Conservation (phyloP, 2,329 filamentous ascomycete species). For the Ascosphaera acerosa region DNA sequence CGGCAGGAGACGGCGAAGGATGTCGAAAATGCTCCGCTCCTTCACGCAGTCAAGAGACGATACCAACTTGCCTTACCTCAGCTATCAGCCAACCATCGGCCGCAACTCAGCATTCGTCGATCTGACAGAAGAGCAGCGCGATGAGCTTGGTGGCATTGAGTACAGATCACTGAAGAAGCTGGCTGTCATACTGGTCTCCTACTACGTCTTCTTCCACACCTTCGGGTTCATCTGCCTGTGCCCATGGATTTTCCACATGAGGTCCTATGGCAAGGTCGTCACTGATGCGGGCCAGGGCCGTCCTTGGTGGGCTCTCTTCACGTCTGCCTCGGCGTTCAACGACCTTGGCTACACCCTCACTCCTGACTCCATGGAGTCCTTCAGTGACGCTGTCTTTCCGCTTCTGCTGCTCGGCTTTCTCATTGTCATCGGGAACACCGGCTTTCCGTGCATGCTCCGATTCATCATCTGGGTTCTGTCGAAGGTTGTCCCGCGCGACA, state of each 20-base stretch:
- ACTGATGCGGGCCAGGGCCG: conserved; percentile 33
- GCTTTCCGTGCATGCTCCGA: conserved; percentile 80
- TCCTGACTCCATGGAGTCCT: conserved; percentile 80
- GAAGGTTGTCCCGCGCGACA: conserved; percentile 36
- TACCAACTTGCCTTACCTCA: conserved; percentile 61
- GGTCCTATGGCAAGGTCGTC: conserved; percentile 40
- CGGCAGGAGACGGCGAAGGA: not conserved
- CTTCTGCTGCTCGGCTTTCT: conserved; percentile 60
- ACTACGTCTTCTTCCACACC: conserved; percentile 64
- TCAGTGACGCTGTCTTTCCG: conserved; percentile 49
- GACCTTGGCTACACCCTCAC: conserved; percentile 88
- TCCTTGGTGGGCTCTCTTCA: conserved; percentile 84
- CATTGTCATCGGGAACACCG: conserved; percentile 86
- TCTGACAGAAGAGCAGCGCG: conserved; percentile 67
- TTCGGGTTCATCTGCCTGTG: conserved; percentile 47
- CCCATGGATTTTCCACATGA: conserved; percentile 50
- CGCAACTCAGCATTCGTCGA: conserved; percentile 85
- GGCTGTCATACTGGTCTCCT: conserved; percentile 48
- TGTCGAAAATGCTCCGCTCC: conserved; percentile 10
- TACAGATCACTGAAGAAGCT: conserved; percentile 79
- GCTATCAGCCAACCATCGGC: conserved; percentile 75
- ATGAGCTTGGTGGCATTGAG: conserved; percentile 89
- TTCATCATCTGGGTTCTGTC: conserved; percentile 72
- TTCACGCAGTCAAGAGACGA: conserved; percentile 14
- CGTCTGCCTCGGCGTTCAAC: conserved; percentile 67